Evolutionary conservation across 345 rosid genomes (phyloP).

Genomic region (Euphorbia pulcherrima): DNA sequence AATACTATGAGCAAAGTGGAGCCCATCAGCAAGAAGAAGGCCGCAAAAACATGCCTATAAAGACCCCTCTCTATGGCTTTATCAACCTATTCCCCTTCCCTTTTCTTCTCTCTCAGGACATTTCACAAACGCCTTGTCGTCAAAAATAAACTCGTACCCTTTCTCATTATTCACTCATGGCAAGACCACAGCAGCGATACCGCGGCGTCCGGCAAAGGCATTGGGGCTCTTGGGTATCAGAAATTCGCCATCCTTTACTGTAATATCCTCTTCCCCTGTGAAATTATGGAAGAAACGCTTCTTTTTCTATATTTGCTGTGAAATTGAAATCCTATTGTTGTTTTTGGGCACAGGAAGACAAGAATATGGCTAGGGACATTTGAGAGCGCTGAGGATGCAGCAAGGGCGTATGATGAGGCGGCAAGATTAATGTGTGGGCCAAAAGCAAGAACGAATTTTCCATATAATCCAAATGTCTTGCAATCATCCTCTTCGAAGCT

Average conservation of each 20-base stretch:
- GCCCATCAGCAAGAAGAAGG: constrained; percentile 21
- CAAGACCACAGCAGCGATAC: constrained; percentile 26
- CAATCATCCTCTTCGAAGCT: constrained; percentile 33
- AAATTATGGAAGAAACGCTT: neutral
- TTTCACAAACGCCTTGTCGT: constrained; percentile 22
- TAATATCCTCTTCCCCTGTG: constrained; percentile 3
- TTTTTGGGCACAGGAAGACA: constrained; percentile 21
- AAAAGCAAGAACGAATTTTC: constrained; percentile 28
- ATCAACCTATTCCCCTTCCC: neutral
- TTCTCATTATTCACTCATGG: constrained; percentile 13
- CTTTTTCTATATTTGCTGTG: neutral
- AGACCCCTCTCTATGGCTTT: constrained; percentile 10
- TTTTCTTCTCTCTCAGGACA: constrained; percentile 12
- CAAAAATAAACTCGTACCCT: constrained; percentile 8
- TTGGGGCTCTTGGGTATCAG: constrained; percentile 35
- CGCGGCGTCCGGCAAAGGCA: constrained; percentile 33
- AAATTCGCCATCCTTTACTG: constrained; percentile 32
- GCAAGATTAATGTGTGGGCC: constrained; percentile 36
- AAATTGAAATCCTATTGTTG: neutral
- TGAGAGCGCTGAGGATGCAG: constrained; percentile 35
- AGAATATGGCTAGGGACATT: constrained; percentile 38
- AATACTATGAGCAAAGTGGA: constrained; percentile 19
- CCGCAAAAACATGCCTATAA: constrained; percentile 37
- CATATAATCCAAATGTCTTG: constrained; percentile 22
- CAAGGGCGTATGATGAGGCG: constrained; percentile 31